These are phyloP conservation scores for Sideroxylon spinosum DNA, from an alignment of 179 eudicot species.

Conservation along the genomic window DNA sequence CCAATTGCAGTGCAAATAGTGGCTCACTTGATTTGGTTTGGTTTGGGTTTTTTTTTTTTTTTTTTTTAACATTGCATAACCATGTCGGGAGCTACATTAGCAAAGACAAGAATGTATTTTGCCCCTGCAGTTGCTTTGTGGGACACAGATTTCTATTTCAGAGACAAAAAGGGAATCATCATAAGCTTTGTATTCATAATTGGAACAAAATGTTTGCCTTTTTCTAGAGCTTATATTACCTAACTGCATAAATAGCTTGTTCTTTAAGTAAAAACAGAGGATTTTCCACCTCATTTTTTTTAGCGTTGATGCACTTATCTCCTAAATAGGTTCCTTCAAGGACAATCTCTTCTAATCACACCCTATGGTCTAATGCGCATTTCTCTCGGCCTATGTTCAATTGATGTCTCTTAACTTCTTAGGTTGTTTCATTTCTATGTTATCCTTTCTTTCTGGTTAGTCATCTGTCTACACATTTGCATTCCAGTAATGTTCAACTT, in stretches of 20 bases:
- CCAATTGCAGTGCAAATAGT: too few relatives aligned
- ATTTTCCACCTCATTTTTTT: neutral
- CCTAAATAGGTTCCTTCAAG: neutral
- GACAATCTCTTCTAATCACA: neutral
- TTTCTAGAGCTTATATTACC: neutral
- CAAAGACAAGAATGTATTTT: constrained; percentile 43
- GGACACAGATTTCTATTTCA: constrained; percentile 49
- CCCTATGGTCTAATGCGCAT: neutral
- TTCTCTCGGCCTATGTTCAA: neutral
- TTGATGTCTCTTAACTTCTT: neutral
- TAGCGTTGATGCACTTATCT: too few relatives aligned
- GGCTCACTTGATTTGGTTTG: neutral
- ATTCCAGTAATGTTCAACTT: neutral
- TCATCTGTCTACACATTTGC: neutral
- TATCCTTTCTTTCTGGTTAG: neutral
- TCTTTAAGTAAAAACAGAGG: neutral
- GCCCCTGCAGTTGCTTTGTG: constrained; percentile 40
- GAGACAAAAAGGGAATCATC: constrained; percentile 23
- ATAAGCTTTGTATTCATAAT: constrained; percentile 19
- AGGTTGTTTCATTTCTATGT: neutral
- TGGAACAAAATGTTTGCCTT: neutral
- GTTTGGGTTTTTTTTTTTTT: too few relatives aligned
- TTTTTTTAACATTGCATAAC: too few relatives aligned
- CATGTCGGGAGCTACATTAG: constrained; percentile 49
- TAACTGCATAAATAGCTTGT: neutral